These are phyloP conservation scores for Pleurotus ostreatus DNA, from an alignment of 768 basidiomycete genomes.

Conservation along the genomic window DNA sequence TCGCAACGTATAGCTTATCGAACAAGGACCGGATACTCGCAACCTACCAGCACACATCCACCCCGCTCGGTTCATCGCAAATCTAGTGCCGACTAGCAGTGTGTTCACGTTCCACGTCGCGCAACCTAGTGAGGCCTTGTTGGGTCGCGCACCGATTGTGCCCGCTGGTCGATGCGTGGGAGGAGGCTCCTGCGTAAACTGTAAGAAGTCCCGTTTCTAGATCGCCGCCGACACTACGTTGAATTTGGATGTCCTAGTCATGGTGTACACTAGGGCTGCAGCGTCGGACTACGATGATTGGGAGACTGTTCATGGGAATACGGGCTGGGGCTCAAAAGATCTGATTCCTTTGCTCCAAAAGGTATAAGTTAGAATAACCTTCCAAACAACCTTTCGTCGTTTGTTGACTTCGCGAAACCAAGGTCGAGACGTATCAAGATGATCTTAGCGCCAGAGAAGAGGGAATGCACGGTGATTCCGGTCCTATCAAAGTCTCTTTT, in stretches of 20 bases:
- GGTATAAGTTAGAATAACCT: slow-evolving; percentile 17
- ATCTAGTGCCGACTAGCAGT: slow-evolving; percentile 28
- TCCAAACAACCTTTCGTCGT: no score
- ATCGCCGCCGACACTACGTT: no score
- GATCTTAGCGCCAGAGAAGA: slow-evolving; percentile 13
- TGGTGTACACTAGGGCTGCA: slow-evolving; percentile 38
- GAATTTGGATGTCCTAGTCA: slow-evolving; percentile 10
- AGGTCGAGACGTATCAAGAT: slow-evolving; percentile 37
- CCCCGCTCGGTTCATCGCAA: slow-evolving; percentile 32
- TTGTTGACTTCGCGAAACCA: not conserved
- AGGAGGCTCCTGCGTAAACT: slow-evolving; percentile 43
- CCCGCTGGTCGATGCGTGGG: slow-evolving; percentile 36
- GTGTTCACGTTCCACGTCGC: slow-evolving; percentile 32
- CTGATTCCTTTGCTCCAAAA: slow-evolving; percentile 40
- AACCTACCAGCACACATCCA: slow-evolving; percentile 32
- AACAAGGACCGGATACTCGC: slow-evolving; percentile 35
- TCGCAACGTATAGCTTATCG: slow-evolving; percentile 28
- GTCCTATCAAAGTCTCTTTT: slow-evolving; percentile 35
- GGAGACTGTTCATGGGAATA: slow-evolving; percentile 32
- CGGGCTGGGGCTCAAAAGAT: slow-evolving; percentile 40
- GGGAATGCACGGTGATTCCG: slow-evolving; percentile 30
- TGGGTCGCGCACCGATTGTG: slow-evolving; percentile 27
- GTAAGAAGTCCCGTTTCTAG: no score
- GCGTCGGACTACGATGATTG: slow-evolving; percentile 47
- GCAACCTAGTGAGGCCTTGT: slow-evolving; percentile 24